Base-by-base conservation (phyloP, 148 eudicot genomes). In the Rhododendron henanense region DNA sequence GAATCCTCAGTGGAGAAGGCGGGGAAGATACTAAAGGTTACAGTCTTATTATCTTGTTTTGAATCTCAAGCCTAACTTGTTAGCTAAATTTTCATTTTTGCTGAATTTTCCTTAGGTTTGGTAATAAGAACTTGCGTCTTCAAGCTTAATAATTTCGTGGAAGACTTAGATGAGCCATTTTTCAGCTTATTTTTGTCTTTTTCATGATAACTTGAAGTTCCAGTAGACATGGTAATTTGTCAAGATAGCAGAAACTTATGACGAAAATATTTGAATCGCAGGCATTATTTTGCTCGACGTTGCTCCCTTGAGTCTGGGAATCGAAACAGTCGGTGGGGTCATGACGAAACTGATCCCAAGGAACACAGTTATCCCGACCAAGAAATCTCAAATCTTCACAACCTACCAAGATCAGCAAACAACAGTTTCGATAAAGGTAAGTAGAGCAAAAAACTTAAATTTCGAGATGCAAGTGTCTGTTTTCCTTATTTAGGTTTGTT, bases 341-440 rank as follows among this genome's bases (percentile, higher is more conserved):
- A 91, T 93, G 95, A 91, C 95, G 21, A 91, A 93, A 80, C 83
- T 93, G 88, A 93, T 93, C 82, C 95, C 93, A 10, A 88, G 95
- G 71, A 91, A 93, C 85, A 90, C 88, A 2, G 92, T 89, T 10
- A 87, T 93, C 75, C 95, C 95, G 16, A 90, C 92, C 25, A 93
- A 93, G 92, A 91, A 90, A 81, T 90, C 95, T 48, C 95, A 91
- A 78, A 69, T 86, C 67, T 93, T 93, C 84, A 77, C 89, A 53
- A 93, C 95, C 1, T 93, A 93, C 83, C 93, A 93, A 48, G 95
- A 93, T 76, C 91, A 90, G 87, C 93, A 91, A 82, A 83, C 87
- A 14, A 83, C 92, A 19, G 93, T 91, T 4, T 86, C 88, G 28
- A 91, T 93, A 79, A 89, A 89, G 91, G 89, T 80, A 28, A 28